Evolutionary conservation across 1,284 basidiomycete species (phyloP), one percentile per base, ranked within the genome.

Genomic region (Ustilago nuda): DNA sequence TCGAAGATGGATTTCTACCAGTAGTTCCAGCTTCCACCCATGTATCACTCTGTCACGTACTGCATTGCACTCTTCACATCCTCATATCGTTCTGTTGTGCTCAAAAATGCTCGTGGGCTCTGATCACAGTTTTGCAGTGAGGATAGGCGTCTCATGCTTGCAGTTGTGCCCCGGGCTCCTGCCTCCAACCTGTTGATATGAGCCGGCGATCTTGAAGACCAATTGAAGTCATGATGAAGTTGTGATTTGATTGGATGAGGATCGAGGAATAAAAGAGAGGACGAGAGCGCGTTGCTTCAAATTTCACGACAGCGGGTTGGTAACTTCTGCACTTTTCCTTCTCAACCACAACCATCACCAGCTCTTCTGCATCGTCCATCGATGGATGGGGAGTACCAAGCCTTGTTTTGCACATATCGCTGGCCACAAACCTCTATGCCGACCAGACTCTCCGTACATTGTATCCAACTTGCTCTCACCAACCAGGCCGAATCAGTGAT

Each of bases 1-100:
- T 77, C 73, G 43, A 82, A 82, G 74, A 79, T 83, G 75, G 84
- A 84, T 46, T 85, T 85, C 66, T 85, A 85, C 75, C 80, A 82
- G 65, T 85, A 63, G 52, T 39, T 19, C 30, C 13, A 7, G 15
- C 48, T 12, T 50, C 7, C 37, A 35, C 17, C 19, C 19, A 37
- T 37, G n/a, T 37, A 9, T n/a, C 15, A 27, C 35, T 32, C 23
- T 55, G 37, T 53, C 23, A 53, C 32, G 36, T 43, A 11, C 27
- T 51, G 65, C 70, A 67, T 64, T 72, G 57, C 61, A 67, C 41
- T 50, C 15, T 50, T 5, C 48, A 13, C 15, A 27, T 50, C 41
- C n/a, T 7, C 19, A 7, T 56, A 23, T 45, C 7, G 4, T 6
- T 19, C 11, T 19, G n/a, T 45, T 45, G 43, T 45, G n/a, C n/a